A percentile compares a stretch with the other conserved stretches of the same genome.
Conservation (phyloP, 2,329 filamentous ascomycete genomes). For the Apiospora sp. region DNA sequence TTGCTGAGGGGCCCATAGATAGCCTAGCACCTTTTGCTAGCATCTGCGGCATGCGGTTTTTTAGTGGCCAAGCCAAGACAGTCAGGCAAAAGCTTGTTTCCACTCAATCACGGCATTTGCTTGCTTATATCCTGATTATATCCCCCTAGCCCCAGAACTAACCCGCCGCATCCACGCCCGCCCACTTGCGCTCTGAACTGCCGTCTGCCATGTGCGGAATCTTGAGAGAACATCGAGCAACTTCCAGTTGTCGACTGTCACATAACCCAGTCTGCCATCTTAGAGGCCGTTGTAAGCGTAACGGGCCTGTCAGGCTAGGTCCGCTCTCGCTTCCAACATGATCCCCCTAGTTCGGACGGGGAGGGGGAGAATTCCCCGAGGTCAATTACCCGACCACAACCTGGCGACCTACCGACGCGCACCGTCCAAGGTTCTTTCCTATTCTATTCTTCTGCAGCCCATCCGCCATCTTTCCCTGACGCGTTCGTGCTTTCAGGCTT, state of each 20-base stretch:
- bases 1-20: background rate
- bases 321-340: background rate
- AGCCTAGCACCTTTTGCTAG: background rate
- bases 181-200: background rate
- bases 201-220: slow-evolving; percentile 12
- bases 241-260: background rate
- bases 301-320: slow-evolving; percentile 5
- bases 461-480: background rate
- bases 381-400: background rate
- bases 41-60: background rate
- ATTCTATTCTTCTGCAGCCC: background rate
- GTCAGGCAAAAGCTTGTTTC: slow-evolving; percentile 10
- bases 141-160: background rate
- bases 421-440: background rate
- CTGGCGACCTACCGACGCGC: background rate
- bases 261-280: background rate
- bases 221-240: background rate
- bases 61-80: background rate
- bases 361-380: background rate
- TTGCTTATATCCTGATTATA: slow-evolving; percentile 16
- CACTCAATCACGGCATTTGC: slow-evolving; percentile 1
- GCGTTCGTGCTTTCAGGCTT: background rate
- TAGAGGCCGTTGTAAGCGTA: background rate
- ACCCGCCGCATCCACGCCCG: background rate
- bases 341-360: background rate